These are phyloP conservation scores for Thymus quinquecostatus DNA, from an alignment of 257 asterid genomes.

Conservation along the genomic window DNA sequence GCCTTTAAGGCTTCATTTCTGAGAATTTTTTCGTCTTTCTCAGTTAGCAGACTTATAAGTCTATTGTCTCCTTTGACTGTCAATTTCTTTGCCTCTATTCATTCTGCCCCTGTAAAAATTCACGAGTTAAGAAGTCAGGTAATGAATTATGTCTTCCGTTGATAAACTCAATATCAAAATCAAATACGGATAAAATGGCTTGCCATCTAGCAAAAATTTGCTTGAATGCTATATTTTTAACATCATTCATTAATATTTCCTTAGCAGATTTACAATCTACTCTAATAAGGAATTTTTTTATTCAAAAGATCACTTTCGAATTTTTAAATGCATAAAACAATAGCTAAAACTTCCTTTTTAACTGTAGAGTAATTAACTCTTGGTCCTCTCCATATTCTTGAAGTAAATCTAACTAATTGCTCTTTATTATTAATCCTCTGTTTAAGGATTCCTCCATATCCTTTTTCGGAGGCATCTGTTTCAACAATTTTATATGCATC, in stretches of 20 bases:
- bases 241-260: not conserved
- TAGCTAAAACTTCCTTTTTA: not conserved
- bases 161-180: not conserved
- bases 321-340: not conserved
- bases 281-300: constrained; percentile 1
- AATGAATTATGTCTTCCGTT: not conserved
- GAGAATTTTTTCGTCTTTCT: not conserved
- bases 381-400: not conserved
- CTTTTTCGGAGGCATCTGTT: not conserved
- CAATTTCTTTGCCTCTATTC: too few relatives aligned
- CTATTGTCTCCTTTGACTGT: too few relatives aligned
- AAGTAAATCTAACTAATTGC: not conserved
- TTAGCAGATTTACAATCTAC: not conserved
- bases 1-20: too few relatives aligned
- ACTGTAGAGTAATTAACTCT: not conserved
- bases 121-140: not conserved
- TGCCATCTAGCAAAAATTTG: not conserved
- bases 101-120: too few relatives aligned
- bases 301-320: not conserved
- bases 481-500: not conserved
- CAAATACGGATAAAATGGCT: not conserved
- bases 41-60: too few relatives aligned
- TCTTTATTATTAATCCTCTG: not conserved
- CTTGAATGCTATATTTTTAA: not conserved
- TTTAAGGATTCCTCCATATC: not conserved